Conservation (phyloP, 2,329 filamentous ascomycete species). For the Thelonectria blattea region DNA sequence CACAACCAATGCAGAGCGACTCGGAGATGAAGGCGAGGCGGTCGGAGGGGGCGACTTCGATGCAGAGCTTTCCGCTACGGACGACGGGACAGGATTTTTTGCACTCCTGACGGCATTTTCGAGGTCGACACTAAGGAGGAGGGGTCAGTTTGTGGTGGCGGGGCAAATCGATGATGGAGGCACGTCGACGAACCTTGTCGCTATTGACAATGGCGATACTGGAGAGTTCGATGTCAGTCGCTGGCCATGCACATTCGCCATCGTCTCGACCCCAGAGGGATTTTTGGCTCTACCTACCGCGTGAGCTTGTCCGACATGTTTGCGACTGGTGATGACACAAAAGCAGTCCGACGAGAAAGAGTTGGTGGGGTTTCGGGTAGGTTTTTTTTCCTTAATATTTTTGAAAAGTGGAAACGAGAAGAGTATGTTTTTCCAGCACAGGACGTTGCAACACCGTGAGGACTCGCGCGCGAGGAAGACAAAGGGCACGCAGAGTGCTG, state of each 20-base stretch:
- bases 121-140: constrained; percentile 46
- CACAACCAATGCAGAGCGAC: constrained; percentile 93
- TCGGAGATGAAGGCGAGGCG: constrained; percentile 99
- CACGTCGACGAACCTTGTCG: constrained; percentile 75
- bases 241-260: neutral
- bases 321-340: constrained; percentile 36
- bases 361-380: constrained; percentile 29
- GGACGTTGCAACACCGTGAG: constrained; percentile 15
- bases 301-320: constrained; percentile 93
- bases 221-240: constrained; percentile 37
- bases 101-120: constrained; percentile 97
- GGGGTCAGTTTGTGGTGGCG: constrained; percentile 37
- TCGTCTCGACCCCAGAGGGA: neutral
- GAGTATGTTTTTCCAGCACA: constrained; percentile 16
- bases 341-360: constrained; percentile 15
- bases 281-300: constrained; percentile 66
- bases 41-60: constrained; percentile 87
- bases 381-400: constrained; percentile 25
- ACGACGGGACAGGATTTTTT: constrained; percentile 99
- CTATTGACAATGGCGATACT: constrained; percentile 99
- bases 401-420: constrained; percentile 24
- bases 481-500: constrained; percentile 31
- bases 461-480: constrained; percentile 30
- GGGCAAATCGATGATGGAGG: constrained; percentile 31
- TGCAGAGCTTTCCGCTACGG: constrained; percentile 95